Base-by-base conservation (phyloP, 805 yeast species). In the Zygoascus ofunaensis region DNA sequence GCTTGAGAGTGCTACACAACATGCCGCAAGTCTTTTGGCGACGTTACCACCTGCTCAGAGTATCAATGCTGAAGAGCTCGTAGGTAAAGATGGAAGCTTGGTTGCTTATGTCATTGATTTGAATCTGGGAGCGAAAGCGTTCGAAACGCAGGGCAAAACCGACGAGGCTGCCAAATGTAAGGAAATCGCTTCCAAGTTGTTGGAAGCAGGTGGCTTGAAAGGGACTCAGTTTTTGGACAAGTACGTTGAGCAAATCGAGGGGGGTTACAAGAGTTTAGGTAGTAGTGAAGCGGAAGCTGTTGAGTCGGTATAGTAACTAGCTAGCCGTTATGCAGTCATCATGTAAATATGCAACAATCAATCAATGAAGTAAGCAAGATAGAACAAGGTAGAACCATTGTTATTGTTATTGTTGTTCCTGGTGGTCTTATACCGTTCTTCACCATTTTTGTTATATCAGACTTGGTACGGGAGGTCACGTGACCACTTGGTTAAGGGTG, bases 31-130 rank as follows among this genome's bases (percentile, higher is more conserved):
- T 8, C 30, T 26, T 26, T 26, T 26, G 30, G 30, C 30, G 12
- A 7, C 7, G 30, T 8, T 26, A 8, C 30, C 10, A 7, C 39
- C 39, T 8, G 24, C 10, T 12, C n/a, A 23, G 4, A 33, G 33
- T 8, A n/a, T 37, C 30, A 12, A 26, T 12, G 30, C 12, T 12
- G 30, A 26, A 26, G 12, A 26, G 12, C 12, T 26, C 10, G 30
- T 12, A 8, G 30, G 30, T 8, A n/a, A n/a, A n/a, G 12, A 26
- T 26, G 30, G 30, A 7, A 26, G 30, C 30, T 7, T 26, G 19
- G 30, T 26, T 22, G 41, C 33, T 8, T 37, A 23, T 37, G 17
- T 26, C 33, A 23, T 37, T 23, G 41, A 37, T 23, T 19, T 37
- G 18, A 37, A 15, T 22, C 32, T 37, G 10, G 41, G 41, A 24